Evolutionary conservation across 495 filamentous ascomycete genomes (phyloP), one percentile per base, ranked within the genome.

Genomic region (Xylaria curta): DNA sequence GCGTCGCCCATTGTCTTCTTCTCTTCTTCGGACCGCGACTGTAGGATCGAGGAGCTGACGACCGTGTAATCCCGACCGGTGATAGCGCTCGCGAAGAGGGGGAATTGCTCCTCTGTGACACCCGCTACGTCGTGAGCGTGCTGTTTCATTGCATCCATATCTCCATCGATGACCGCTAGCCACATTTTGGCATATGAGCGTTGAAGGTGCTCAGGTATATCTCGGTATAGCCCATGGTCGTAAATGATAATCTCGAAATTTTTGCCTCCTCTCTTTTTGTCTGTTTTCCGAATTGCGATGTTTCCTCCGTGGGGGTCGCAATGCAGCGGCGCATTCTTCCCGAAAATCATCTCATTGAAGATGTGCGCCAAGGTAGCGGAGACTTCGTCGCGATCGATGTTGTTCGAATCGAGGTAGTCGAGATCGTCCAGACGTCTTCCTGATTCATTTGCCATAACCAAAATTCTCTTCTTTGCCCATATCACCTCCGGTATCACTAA

Each of bases 341-440:
- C 95, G 75, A 99, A 99, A 70, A 99, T 97, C 97, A 99, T 99
- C 79, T 97, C 95, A 83, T 99, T 99, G 87, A 99, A 99, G 68
- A 98, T 95, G 60, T 91, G 90, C 3, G 95, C 91, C 6, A 99
- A 82, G 0, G 95, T 92, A 0, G 97, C 96, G 8, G 95, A 97
- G 31, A 99, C 97, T 82, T 99, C 97, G 81, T 97, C 97, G 12
- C 97, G 91, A 80, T 95, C 91, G 78, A 99, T 98, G 66, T 87
- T 85, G 80, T 96, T 92, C 10, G 87, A 82, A 81, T 98, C 97
- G 3, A 98, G 84, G 80, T 90, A 98, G 10, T 86, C 88, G 3
- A 98, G 89, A 78, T 99, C 94, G 77, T 99, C 97, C 15, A 94
- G 91, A 54, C 97, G 93, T 72, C 88, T 86, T 38, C 97, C 97